Percentiles rank a stretch among this genome's conserved stretches.
phyloP scores from a whole-genome alignment of 768 basidiomycete species.

The Tricholomella constricta region DNA sequence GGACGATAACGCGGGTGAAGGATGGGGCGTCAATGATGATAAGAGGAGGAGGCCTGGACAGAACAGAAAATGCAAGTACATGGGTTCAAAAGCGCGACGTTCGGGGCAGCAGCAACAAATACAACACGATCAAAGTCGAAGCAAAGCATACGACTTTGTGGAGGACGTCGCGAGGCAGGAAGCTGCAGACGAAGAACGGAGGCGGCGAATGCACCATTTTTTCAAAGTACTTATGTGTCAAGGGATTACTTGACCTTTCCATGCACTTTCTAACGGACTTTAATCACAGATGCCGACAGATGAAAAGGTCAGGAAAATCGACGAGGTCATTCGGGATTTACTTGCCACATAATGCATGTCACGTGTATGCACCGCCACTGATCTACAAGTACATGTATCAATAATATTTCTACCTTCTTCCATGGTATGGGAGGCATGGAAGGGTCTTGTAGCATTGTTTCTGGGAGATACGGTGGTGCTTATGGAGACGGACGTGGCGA shows the following conservation, averaged over 20 bases:
- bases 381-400: no score
- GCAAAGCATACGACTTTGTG: slow-evolving; percentile 38
- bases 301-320: slow-evolving; percentile 53
- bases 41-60: not conserved
- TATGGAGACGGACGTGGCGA: slow-evolving; percentile 27
- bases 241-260: no score
- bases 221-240: slow-evolving; percentile 52
- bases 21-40: not conserved
- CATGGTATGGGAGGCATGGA: not conserved
- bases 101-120: not conserved
- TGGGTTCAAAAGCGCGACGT: not conserved
- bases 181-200: slow-evolving; percentile 39
- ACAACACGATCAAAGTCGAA: not conserved
- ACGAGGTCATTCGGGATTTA: slow-evolving; percentile 47
- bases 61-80: not conserved
- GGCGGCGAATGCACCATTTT: slow-evolving; percentile 50
- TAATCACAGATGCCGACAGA: slow-evolving; percentile 52
- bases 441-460: slow-evolving; percentile 47
- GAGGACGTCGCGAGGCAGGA: slow-evolving; percentile 46
- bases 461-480: slow-evolving; percentile 41
- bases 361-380: not conserved
- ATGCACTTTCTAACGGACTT: not conserved
- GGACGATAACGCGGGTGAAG: not conserved
- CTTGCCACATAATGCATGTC: slow-evolving; percentile 1
- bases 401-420: no score